A percentile compares a stretch with the other conserved stretches of the same genome.
phyloP scores from a whole-genome alignment of 2,329 filamentous ascomycete genomes.

The Aspergillus japonicus region DNA sequence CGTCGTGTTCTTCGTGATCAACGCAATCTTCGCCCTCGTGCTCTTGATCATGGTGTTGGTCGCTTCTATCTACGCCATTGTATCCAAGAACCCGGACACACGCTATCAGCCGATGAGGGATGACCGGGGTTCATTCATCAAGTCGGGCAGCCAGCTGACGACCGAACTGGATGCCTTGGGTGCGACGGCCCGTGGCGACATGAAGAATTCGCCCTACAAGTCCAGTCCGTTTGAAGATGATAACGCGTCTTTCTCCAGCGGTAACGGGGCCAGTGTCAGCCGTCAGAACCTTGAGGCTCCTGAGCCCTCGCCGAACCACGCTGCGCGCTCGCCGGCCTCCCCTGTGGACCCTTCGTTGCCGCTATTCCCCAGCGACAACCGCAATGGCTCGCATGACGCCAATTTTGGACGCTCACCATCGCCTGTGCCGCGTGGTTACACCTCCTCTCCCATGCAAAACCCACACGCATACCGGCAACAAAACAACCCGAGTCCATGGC shows the following conservation, averaged over 20 bases:
- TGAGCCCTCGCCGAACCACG: conserved; percentile 28
- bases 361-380: conserved; percentile 47
- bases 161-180: conserved; percentile 89
- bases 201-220: conserved; percentile 59
- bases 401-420: conserved; percentile 27
- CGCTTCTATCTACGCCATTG: conserved; percentile 73
- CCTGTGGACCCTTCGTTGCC: conserved; percentile 49
- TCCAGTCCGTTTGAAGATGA: conserved; percentile 69
- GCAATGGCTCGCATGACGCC: conserved; percentile 41
- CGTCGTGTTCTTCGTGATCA: conserved; percentile 83
- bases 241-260: conserved; percentile 63
- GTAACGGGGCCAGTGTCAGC: conserved; percentile 48
- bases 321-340: conserved; percentile 45
- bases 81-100: conserved; percentile 90
- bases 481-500: conserved; percentile 62
- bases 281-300: conserved; percentile 45
- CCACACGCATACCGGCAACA: conserved; percentile 45
- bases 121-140: conserved; percentile 95
- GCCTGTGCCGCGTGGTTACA: conserved; percentile 34
- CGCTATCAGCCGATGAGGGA: conserved; percentile 96
- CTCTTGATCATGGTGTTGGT: conserved; percentile 79
- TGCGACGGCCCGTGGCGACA: conserved; percentile 80
- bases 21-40: conserved; percentile 78
- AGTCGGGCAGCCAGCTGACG: conserved; percentile 81
- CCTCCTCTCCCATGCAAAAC: conserved; percentile 33